These are phyloP conservation scores for Thielaviopsis musarum DNA, from an alignment of 2,329 filamentous ascomycete genomes.

Conservation along the genomic window DNA sequence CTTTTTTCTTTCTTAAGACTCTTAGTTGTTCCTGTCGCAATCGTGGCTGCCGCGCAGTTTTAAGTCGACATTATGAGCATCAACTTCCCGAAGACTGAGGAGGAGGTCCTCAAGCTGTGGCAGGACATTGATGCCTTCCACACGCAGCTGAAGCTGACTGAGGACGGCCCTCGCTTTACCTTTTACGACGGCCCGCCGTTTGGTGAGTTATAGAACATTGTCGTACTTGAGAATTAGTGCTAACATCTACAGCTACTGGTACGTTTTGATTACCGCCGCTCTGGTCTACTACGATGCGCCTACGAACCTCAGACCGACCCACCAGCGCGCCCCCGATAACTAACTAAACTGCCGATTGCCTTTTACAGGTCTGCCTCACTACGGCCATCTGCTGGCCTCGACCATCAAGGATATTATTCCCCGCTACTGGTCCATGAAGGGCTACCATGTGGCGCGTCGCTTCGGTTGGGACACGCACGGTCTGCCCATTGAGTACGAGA, in stretches of 20 bases:
- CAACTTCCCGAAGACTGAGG: slow-evolving; percentile 15
- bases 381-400: slow-evolving; percentile 56
- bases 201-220: slow-evolving; percentile 7
- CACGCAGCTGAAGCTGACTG: slow-evolving; percentile 38
- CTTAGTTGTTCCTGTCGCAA: not conserved
- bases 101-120: slow-evolving; percentile 14
- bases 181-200: slow-evolving; percentile 87
- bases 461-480: slow-evolving; percentile 85
- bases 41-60: not conserved
- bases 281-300: too few species aligned
- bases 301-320: not conserved
- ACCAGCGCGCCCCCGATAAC: not conserved
- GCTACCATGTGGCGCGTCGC: slow-evolving; percentile 65
- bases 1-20: not conserved
- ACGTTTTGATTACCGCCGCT: not conserved
- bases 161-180: slow-evolving; percentile 69
- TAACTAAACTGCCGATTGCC: not conserved
- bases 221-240: not conserved
- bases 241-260: slow-evolving; percentile 12
- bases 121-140: slow-evolving; percentile 16
- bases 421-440: slow-evolving; percentile 85
- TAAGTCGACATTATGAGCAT: slow-evolving; percentile 13
- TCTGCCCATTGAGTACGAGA: slow-evolving; percentile 78
- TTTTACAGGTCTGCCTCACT: slow-evolving; percentile 15
- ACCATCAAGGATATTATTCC: slow-evolving; percentile 90